Conservation (phyloP, 352 stramenopile genomes). For the Hyaloperonospora brassicae region DNA sequence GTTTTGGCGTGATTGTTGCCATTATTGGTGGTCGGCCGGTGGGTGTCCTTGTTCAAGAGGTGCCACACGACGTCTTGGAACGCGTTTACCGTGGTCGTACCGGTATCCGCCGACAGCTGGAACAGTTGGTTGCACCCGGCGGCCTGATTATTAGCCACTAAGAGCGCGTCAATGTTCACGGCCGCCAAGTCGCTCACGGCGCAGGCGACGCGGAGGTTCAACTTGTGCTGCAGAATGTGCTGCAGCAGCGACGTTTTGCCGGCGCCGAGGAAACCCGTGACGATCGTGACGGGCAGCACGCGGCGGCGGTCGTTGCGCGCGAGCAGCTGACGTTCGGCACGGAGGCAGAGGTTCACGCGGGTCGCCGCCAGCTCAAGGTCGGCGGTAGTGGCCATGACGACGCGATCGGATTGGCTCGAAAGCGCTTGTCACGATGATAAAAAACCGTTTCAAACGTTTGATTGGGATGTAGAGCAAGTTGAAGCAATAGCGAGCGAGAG, state of each 20-base stretch:
- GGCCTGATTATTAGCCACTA: constrained; percentile 35
- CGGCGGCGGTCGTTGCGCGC: constrained; percentile 40
- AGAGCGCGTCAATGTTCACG: constrained; percentile 63
- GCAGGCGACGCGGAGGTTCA: constrained; percentile 62
- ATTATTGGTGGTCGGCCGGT: not conserved
- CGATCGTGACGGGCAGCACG: constrained; percentile 53
- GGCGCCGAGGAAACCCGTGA: constrained; percentile 55
- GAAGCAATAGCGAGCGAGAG: too few species aligned
- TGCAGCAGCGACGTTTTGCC: constrained; percentile 67
- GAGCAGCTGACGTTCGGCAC: constrained; percentile 44
- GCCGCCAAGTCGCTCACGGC: constrained; percentile 59
- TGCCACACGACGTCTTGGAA: constrained; percentile 77
- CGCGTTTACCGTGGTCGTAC: constrained; percentile 20
- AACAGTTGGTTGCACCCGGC: constrained; percentile 27
- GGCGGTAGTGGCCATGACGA: constrained; percentile 5
- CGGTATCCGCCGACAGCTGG: constrained; percentile 21
- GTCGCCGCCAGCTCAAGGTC: constrained; percentile 37
- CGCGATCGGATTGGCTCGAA: constrained; percentile 2
- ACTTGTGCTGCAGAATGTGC: constrained; percentile 52
- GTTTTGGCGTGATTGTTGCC: not conserved
- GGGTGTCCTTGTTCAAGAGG: constrained; percentile 21
- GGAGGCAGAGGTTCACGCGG: constrained; percentile 52
- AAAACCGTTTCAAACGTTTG: too few species aligned
- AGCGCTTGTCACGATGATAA: not conserved
- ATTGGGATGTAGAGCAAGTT: too few species aligned